These are phyloP conservation scores for Amphicarpaea edgeworthii DNA, from an alignment of 306 rosid genomes.

Conservation along the genomic window DNA sequence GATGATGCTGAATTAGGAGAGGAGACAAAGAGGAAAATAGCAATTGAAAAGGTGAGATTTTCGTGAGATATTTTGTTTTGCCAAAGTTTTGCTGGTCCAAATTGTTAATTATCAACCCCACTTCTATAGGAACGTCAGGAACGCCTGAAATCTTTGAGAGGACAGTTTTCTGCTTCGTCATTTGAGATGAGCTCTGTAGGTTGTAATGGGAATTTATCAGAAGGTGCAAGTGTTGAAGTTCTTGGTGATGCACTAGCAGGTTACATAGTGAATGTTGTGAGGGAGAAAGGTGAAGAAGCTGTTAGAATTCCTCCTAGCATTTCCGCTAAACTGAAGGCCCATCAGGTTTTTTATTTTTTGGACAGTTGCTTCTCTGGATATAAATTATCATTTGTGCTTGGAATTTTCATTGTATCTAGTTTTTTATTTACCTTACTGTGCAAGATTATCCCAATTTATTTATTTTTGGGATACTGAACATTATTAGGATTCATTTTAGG, in stretches of 20 bases:
- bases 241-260: conserved; percentile 84
- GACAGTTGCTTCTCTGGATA: conserved; percentile 17
- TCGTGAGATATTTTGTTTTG: conserved; percentile 31
- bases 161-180: conserved; percentile 78
- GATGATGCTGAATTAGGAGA: conserved; percentile 98
- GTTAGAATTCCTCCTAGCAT: conserved; percentile 91
- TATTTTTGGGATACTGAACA: background rate
- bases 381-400: conserved; percentile 20
- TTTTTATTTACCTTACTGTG: background rate
- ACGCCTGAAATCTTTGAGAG: conserved; percentile 84
- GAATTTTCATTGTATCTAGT: conserved; percentile 16
- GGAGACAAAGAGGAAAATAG: conserved; percentile 92
- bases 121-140: conserved; percentile 90
- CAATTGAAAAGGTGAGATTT: conserved; percentile 83
- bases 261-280: conserved; percentile 91
- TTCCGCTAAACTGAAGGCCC: conserved; percentile 86
- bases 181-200: conserved; percentile 60
- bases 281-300: conserved; percentile 96
- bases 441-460: background rate
- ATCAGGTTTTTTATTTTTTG: conserved; percentile 67
- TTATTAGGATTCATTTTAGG: conserved; percentile 22
- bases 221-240: conserved; percentile 76
- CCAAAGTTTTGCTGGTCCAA: background rate
- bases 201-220: conserved; percentile 73
- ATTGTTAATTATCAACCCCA: conserved; percentile 35